Evolutionary conservation across 2,329 filamentous ascomycete species (phyloP).

Genomic region (Penicillium sp.): DNA sequence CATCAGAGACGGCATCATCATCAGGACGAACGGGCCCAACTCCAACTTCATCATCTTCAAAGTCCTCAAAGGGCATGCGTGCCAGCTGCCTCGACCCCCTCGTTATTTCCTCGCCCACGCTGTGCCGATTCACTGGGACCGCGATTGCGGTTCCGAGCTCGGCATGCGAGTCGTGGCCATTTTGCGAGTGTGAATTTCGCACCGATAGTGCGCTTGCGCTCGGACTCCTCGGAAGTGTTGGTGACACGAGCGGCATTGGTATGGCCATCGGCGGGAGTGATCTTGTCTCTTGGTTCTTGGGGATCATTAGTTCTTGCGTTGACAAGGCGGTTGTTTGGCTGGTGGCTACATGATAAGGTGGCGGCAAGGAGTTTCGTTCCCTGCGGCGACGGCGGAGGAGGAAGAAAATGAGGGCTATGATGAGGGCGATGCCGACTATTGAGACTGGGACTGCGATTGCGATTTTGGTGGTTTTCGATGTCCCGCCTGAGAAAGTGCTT

Average conservation of each 20-base stretch:
- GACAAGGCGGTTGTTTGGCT: conserved; percentile 11
- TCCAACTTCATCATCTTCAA: conserved; percentile 8
- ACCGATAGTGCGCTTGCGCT: not conserved
- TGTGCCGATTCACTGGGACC: conserved; percentile 12
- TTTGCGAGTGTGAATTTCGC: not conserved
- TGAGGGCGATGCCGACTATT: conserved; percentile 28
- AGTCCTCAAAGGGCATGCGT: conserved; percentile 26
- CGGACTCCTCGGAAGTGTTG: not conserved
- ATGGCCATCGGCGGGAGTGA: not conserved
- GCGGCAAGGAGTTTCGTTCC: conserved; percentile 3
- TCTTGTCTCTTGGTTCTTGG: not conserved
- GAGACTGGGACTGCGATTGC: conserved; percentile 39
- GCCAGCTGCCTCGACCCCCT: conserved; percentile 8
- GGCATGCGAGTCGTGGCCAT: conserved; percentile 2
- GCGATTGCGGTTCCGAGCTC: conserved; percentile 16
- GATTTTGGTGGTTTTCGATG: conserved; percentile 27
- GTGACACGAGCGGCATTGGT: conserved; percentile 10
- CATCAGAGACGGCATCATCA: conserved; percentile 29
- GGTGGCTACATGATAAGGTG: conserved; percentile 11
- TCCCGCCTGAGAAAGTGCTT: conserved; percentile 7
- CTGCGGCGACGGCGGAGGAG: conserved; percentile 26
- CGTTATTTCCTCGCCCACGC: conserved; percentile 8
- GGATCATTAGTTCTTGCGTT: conserved; percentile 14
- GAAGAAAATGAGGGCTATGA: conserved; percentile 29
- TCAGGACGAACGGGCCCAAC: conserved; percentile 6